These are phyloP conservation scores for Metschnikowia anglica DNA, from an alignment of 805 yeast species.

Conservation along the genomic window DNA sequence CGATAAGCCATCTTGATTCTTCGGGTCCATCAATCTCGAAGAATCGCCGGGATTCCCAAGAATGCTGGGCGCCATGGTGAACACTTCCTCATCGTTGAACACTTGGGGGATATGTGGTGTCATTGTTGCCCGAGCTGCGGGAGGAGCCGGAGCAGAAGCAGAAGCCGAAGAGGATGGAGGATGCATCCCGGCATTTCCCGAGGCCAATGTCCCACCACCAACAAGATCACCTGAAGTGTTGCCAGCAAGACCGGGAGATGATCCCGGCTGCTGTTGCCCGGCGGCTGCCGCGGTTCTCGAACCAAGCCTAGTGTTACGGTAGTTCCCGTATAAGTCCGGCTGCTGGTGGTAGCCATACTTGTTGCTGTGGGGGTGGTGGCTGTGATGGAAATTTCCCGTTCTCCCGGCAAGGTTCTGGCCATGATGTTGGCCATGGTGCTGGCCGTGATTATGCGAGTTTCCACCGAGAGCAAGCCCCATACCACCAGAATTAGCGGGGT, in stretches of 20 bases:
- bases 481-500: too few relatives aligned
- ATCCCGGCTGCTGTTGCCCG: neutral
- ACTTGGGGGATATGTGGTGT: constrained; percentile 20
- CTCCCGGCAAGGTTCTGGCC: neutral
- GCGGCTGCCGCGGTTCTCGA: neutral
- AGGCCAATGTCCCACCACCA: neutral
- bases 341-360: constrained; percentile 12
- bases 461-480: neutral
- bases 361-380: too few relatives aligned
- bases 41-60: constrained; percentile 2
- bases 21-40: constrained; percentile 9
- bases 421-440: neutral
- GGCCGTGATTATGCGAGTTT: constrained; percentile 2
- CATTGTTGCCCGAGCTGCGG: constrained; percentile 1
- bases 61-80: neutral
- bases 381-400: constrained; percentile 2
- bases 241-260: neutral
- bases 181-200: constrained; percentile 7
- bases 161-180: neutral
- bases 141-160: neutral
- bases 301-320: neutral
- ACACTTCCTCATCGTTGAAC: constrained; percentile 15
- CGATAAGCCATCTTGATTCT: constrained; percentile 11
- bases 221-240: neutral
- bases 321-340: constrained; percentile 2